Conservation (phyloP, 2,329 filamentous ascomycete genomes). For the Diplocarpon rosae region DNA sequence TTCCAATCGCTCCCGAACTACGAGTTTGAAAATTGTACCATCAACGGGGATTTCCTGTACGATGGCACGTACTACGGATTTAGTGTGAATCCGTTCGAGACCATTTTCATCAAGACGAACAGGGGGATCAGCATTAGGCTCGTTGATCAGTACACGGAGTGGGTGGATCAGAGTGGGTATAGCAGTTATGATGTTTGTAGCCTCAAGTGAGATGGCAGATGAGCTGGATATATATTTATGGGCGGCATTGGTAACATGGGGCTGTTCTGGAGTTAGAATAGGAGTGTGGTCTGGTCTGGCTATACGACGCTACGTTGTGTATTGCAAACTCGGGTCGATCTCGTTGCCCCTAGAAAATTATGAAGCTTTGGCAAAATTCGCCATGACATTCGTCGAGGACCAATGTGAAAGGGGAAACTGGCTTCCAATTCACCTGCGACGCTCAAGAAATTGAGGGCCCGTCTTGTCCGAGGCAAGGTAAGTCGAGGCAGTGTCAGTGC, state of each 20-base stretch:
- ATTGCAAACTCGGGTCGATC: too few species aligned
- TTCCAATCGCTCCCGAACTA: constrained; percentile 1
- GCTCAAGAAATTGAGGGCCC: too few species aligned
- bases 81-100: constrained; percentile 9
- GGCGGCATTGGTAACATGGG: not conserved
- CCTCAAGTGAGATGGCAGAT: not conserved
- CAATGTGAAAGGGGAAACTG: too few species aligned
- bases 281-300: too few species aligned
- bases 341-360: too few species aligned
- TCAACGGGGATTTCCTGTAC: constrained; percentile 6
- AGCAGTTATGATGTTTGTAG: constrained; percentile 16
- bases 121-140: constrained; percentile 9
- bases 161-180: constrained; percentile 15
- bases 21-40: constrained; percentile 1
- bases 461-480: too few species aligned
- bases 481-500: too few species aligned
- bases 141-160: constrained; percentile 18
- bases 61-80: constrained; percentile 4
- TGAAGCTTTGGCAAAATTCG: too few species aligned
- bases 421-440: too few species aligned
- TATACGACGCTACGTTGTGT: too few species aligned
- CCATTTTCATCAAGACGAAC: constrained; percentile 11
- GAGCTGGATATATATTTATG: not conserved
- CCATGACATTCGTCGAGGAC: too few species aligned
- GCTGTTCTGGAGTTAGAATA: not conserved